Conservation (phyloP, 164 flowering plant species). For the Echeveria elegans region DNA sequence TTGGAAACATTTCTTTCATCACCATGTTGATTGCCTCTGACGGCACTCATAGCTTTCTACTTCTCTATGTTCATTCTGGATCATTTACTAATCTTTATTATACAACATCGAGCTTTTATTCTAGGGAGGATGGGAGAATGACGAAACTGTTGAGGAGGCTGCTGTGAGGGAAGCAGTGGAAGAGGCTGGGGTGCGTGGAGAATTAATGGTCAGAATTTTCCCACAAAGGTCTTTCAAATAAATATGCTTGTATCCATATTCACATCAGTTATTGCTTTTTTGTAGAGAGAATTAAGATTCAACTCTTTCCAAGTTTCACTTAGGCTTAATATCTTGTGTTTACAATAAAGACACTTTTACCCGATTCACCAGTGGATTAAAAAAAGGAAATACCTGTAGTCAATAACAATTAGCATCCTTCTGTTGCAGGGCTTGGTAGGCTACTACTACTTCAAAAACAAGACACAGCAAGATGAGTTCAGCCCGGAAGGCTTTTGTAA, state of each 20-base stretch:
- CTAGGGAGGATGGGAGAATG: slow-evolving; percentile 96
- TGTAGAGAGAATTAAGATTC: too few relatives aligned
- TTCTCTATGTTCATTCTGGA: not conserved
- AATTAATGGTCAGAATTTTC: slow-evolving; percentile 41
- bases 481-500: slow-evolving; percentile 57
- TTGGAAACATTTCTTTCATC: not conserved
- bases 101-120: not conserved
- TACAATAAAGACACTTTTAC: too few relatives aligned
- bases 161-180: slow-evolving; percentile 81
- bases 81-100: not conserved
- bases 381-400: too few relatives aligned
- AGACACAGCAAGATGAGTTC: slow-evolving; percentile 57
- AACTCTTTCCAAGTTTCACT: not conserved
- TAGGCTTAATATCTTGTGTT: not conserved
- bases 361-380: too few relatives aligned
- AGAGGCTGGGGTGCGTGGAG: slow-evolving; percentile 92
- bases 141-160: slow-evolving; percentile 84
- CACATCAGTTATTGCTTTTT: too few relatives aligned
- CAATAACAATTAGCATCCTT: too few relatives aligned
- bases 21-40: not conserved
- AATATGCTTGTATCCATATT: not conserved
- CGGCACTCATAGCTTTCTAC: too few relatives aligned
- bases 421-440: slow-evolving; percentile 41
- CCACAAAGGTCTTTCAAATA: not conserved
- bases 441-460: slow-evolving; percentile 51